Percentiles rank a stretch among this genome's conserved stretches.
Conservation (phyloP, 2,329 filamentous ascomycete species). For the Fusarium irregulare region DNA sequence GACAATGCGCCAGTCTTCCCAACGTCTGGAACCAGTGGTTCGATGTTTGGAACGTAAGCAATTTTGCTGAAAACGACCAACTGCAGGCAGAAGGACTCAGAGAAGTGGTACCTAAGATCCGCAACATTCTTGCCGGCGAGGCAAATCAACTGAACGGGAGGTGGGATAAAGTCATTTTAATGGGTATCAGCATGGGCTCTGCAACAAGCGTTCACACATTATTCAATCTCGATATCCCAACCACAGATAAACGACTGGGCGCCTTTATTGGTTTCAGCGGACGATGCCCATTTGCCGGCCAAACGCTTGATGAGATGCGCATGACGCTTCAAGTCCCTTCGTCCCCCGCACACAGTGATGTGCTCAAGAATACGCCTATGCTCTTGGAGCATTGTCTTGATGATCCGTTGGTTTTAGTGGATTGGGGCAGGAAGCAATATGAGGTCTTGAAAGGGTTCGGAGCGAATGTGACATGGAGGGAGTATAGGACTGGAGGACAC, state of each 20-base stretch:
- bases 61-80: slow-evolving; percentile 56
- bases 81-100: slow-evolving; percentile 56
- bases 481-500: slow-evolving; percentile 57
- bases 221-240: slow-evolving; percentile 50
- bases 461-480: slow-evolving; percentile 54
- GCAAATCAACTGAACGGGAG: slow-evolving; percentile 51
- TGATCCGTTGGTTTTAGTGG: slow-evolving; percentile 56
- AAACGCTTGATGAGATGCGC: slow-evolving; percentile 47
- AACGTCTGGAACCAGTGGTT: slow-evolving; percentile 60
- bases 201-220: slow-evolving; percentile 55
- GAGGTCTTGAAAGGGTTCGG: slow-evolving; percentile 54
- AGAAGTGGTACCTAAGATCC: slow-evolving; percentile 52
- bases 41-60: slow-evolving; percentile 58
- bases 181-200: slow-evolving; percentile 60
- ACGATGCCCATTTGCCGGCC: slow-evolving; percentile 52
- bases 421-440: slow-evolving; percentile 52
- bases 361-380: slow-evolving; percentile 57
- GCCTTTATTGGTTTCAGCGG: slow-evolving; percentile 56
- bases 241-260: slow-evolving; percentile 24
- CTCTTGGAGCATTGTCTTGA: slow-evolving; percentile 60
- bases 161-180: slow-evolving; percentile 55
- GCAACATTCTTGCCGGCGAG: slow-evolving; percentile 51
- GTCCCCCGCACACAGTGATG: slow-evolving; percentile 12
- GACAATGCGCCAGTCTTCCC: slow-evolving; percentile 41
- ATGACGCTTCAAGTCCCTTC: not conserved